Base-by-base conservation (phyloP, 2,329 filamentous ascomycete species). In the Camptophora hylomeconis region DNA sequence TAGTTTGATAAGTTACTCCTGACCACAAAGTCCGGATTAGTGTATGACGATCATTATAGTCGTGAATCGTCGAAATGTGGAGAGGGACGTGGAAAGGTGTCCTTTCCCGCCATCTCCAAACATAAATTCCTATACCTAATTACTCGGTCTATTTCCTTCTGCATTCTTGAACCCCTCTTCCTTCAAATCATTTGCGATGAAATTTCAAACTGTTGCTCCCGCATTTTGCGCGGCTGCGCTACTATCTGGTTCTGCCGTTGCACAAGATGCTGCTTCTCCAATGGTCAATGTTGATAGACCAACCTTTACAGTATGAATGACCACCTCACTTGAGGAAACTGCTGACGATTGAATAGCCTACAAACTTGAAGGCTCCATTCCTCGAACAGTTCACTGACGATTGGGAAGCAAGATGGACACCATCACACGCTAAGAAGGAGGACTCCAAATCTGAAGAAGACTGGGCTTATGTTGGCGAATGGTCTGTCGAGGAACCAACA, bases 341-440 rank as follows among this genome's bases (percentile, higher is more conserved):
- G 16, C 16, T 25, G 20, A 39, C 20, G n/a, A 18, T 10, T 31
- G 24, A 25, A 10, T 51, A 98, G 87, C 86, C 89, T 36, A 82
- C 84, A 43, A 70, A 65, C 40, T 57, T 95, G 50, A 89, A 94
- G 65, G 89, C 78, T 45, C 82, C 84, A 37, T 98, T 98, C 72
- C 65, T 95, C 42, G 89, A 98, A 67, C 89, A 98, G 61, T 98
- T 98, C 67, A 92, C 82, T 61, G 80, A 92, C 46, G 86, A 82
- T 61, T 95, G 87, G 87, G 80, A 94, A 45, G 64, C 70, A 43
- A 72, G 86, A 63, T 98, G 89, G 89, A 84, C 87, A 63, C 73
- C 80, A 34, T 95, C 87, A 26, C 79, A 89, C 55, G 89, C 89
- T 45, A 95, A 95, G 75, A 98, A 98, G 75, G 79, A 87, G 50